These are phyloP conservation scores for Fusarium dlaminii DNA, from an alignment of 2,329 filamentous ascomycete genomes.

Conservation along the genomic window DNA sequence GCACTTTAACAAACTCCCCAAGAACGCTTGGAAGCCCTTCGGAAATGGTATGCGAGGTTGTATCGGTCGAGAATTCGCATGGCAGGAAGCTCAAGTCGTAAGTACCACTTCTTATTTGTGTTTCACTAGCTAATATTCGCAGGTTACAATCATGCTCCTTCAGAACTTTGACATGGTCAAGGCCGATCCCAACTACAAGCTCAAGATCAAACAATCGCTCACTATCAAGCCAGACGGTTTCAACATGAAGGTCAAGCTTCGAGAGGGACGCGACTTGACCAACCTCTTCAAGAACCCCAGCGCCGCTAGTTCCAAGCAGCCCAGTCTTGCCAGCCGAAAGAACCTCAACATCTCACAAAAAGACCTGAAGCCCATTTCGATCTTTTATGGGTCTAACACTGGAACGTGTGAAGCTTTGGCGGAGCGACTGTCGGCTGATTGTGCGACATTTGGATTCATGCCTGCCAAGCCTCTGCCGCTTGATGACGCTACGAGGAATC, in stretches of 20 bases:
- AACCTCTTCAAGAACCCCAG: neutral
- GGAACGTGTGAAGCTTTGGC: conserved; percentile 4
- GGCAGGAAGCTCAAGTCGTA: conserved; percentile 10
- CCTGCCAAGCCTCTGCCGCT: neutral
- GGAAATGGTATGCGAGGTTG: conserved; percentile 4
- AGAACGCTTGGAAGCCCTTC: conserved; percentile 16
- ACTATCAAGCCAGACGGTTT: neutral
- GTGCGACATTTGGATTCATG: neutral
- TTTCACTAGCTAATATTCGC: neutral
- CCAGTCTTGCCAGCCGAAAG: neutral
- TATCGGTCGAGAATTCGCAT: neutral
- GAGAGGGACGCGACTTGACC: neutral
- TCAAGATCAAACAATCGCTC: neutral
- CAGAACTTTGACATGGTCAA: conserved; percentile 4
- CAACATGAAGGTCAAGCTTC: conserved; percentile 2
- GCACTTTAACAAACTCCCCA: neutral
- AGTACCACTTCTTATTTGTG: fast-evolving
- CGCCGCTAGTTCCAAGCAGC: neutral
- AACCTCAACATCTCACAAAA: neutral
- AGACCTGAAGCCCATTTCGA: neutral
- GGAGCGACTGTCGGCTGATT: neutral
- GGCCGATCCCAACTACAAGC: neutral
- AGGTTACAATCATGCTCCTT: neutral
- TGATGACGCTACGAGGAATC: neutral
- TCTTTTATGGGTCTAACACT: neutral